phyloP scores from a whole-genome alignment of 2,329 filamentous ascomycete genomes.

The Ophiosphaerella narmari region DNA sequence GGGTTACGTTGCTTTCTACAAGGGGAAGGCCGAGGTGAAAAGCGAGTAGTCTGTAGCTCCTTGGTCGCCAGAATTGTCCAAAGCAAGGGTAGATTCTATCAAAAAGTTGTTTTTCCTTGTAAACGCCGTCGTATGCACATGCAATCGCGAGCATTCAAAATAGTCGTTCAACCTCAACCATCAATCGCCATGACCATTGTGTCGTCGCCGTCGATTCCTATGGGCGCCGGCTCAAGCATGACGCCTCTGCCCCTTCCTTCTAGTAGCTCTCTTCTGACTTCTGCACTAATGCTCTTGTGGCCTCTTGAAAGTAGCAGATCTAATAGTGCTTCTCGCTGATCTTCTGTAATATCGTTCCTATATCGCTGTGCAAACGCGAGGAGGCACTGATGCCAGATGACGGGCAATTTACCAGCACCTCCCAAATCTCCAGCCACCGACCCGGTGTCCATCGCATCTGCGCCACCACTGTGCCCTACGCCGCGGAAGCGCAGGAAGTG shows the following conservation, averaged over 20 bases:
- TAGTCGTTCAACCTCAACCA: constrained; percentile 8
- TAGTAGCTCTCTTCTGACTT: constrained; percentile 85
- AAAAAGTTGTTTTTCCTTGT: not conserved
- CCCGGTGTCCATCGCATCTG: constrained; percentile 58
- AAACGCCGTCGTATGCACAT: constrained; percentile 3
- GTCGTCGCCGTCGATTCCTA: constrained; percentile 77
- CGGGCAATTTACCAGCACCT: constrained; percentile 73
- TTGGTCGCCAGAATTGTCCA: no score
- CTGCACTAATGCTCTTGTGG: constrained; percentile 86
- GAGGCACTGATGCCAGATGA: constrained; percentile 95
- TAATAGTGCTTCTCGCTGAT: constrained; percentile 87
- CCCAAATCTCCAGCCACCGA: constrained; percentile 42
- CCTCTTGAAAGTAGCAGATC: constrained; percentile 85
- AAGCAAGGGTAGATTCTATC: not conserved
- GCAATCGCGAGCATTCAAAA: not conserved
- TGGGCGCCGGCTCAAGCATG: constrained; percentile 62
- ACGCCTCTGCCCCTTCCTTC: constrained; percentile 86
- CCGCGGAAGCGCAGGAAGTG: constrained; percentile 91
- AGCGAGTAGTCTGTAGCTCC: not conserved
- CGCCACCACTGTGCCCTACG: constrained; percentile 61
- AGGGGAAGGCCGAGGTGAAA: constrained; percentile 41
- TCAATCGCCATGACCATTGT: constrained; percentile 72
- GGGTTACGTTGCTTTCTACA: constrained; percentile 63
- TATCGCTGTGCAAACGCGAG: constrained; percentile 93
- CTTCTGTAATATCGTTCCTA: constrained; percentile 93